Percentiles rank a stretch among this genome's conserved stretches.
Conservation (phyloP, 129 eudicot species). For the Centrapalus pauciflorus region DNA sequence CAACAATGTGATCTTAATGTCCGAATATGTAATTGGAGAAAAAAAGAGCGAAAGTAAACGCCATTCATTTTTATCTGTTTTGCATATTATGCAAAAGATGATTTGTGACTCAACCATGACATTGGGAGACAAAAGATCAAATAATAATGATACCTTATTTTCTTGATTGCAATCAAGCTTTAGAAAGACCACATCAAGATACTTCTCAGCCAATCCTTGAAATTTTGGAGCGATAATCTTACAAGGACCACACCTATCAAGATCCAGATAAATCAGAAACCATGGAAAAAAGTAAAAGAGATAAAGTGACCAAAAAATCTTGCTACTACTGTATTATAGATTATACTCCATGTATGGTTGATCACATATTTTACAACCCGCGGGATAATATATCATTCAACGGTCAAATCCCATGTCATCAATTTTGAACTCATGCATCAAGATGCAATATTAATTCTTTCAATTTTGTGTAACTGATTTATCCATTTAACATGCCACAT, state of each 20-base stretch:
- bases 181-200: slow-evolving; percentile 65
- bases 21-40: not conserved
- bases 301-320: not conserved
- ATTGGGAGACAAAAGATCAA: not conserved
- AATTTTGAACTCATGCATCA: no score
- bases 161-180: slow-evolving; percentile 93
- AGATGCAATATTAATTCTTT: no score
- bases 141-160: slow-evolving; percentile 51
- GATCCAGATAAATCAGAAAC: slow-evolving; percentile 2
- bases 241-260: slow-evolving; percentile 94
- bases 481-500: not conserved
- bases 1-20: slow-evolving; percentile 1
- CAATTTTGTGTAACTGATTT: not conserved
- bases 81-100: not conserved
- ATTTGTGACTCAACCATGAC: not conserved
- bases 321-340: not conserved
- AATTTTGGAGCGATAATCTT: slow-evolving; percentile 84
- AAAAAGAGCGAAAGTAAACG: not conserved
- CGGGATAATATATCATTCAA: not conserved
- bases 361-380: not conserved
- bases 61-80: not conserved
- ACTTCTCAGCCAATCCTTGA: slow-evolving; percentile 54
- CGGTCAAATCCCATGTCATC: not conserved
- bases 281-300: not conserved
- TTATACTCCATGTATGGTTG: not conserved